A percentile compares a stretch with the other conserved stretches of the same genome.
Evolutionary conservation across 106 monocot genomes (phyloP).

Genomic region (Dendrobium officinale): DNA sequence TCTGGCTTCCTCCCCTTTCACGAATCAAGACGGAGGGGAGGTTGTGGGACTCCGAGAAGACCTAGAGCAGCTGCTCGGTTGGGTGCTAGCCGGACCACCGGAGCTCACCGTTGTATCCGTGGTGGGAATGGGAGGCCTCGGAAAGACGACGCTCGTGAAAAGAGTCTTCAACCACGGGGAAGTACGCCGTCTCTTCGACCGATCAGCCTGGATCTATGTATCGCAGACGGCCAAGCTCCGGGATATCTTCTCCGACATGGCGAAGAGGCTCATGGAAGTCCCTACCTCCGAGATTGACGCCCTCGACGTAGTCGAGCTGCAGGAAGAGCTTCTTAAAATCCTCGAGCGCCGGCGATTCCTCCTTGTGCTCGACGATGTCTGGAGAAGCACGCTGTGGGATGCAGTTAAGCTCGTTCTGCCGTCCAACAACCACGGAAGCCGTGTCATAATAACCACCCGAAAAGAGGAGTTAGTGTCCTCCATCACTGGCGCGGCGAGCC

Average conservation of each 20-base stretch:
- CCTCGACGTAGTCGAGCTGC: conserved; percentile 10
- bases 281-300: conserved; percentile 4
- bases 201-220: neutral
- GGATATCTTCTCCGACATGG: conserved; percentile 5
- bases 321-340: conserved; percentile 1
- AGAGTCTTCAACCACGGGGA: conserved; percentile 10
- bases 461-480: conserved; percentile 3
- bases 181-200: conserved; percentile 1
- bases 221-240: neutral
- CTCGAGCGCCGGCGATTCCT: neutral
- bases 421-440: neutral
- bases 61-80: neutral
- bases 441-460: conserved; percentile 5
- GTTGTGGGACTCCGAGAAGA: neutral
- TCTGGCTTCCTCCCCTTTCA: conserved; percentile 9
- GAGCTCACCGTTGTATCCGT: conserved; percentile 6
- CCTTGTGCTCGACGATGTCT: conserved; percentile 10
- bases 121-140: conserved; percentile 17
- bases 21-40: neutral
- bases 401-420: conserved; percentile 6
- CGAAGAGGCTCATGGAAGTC: conserved; percentile 14
- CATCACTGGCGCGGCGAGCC: neutral
- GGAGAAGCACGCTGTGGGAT: conserved; percentile 3
- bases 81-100: neutral
- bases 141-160: conserved; percentile 16